Evolutionary conservation across 768 basidiomycete genomes (phyloP).

Genomic region (Serpula lacrymans): DNA sequence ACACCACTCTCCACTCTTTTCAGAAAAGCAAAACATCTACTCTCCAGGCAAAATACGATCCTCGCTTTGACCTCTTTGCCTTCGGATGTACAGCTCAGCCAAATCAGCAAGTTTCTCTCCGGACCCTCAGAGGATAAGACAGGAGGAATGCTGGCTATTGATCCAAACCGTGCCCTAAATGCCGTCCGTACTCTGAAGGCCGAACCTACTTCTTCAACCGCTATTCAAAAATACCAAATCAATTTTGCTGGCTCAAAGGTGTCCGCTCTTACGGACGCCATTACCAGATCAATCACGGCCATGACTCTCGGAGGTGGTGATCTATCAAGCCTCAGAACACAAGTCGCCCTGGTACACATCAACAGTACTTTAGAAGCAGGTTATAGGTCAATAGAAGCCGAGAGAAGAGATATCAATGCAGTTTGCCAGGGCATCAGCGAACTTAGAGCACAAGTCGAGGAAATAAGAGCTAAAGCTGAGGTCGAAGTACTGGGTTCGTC

Average conservation of each 20-base stretch:
- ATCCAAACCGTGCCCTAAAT: conserved; percentile 55
- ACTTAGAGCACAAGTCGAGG: conserved; percentile 37
- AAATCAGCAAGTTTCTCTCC: conserved; percentile 19
- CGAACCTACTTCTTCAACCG: conserved; percentile 41
- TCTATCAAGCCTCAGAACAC: conserved; percentile 28
- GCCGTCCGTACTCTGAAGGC: conserved; percentile 49
- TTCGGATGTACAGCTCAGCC: conserved; percentile 11
- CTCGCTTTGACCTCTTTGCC: conserved; percentile 36
- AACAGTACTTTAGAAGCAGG: conserved; percentile 38
- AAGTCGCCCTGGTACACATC: conserved; percentile 37
- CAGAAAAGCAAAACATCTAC: conserved; percentile 20
- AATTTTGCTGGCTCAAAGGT: conserved; percentile 59
- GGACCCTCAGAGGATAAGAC: conserved; percentile 14
- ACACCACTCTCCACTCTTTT: conserved; percentile 41
- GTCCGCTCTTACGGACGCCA: conserved; percentile 40
- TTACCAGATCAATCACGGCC: conserved; percentile 27
- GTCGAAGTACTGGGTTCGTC: conserved; percentile 37
- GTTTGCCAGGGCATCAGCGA: conserved; percentile 32
- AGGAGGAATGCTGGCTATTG: conserved; percentile 41
- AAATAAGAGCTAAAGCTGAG: conserved; percentile 32
- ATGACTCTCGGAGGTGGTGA: conserved; percentile 11
- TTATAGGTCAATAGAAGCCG: conserved; percentile 24
- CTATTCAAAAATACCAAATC: conserved; percentile 64
- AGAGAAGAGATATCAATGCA: conserved; percentile 32
- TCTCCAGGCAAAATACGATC: conserved; percentile 39